Percentiles rank a stretch among this genome's conserved stretches.
These are phyloP conservation scores for Bocquillonia castaneifolia DNA, from an alignment of 441 rosid species.

Conservation along the genomic window DNA sequence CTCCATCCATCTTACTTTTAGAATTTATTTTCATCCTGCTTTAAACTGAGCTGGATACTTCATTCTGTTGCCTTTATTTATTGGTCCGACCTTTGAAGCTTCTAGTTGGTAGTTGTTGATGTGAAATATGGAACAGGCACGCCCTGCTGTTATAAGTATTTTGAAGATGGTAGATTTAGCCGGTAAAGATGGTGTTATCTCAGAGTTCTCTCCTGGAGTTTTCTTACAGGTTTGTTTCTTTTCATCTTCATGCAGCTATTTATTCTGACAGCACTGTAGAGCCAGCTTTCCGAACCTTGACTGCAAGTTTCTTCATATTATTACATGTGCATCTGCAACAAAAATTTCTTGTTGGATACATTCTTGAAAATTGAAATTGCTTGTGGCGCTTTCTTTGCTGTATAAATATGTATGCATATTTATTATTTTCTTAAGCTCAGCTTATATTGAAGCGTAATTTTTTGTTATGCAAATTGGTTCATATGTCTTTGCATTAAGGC, in stretches of 20 bases:
- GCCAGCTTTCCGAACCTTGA: no score
- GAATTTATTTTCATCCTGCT: neutral
- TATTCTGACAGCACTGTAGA: conserved; percentile 7
- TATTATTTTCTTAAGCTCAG: neutral
- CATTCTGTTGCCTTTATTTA: neutral
- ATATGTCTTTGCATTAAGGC: neutral
- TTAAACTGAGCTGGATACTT: neutral
- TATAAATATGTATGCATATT: neutral
- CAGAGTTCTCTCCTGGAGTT: conserved; percentile 78
- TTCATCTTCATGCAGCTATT: conserved; percentile 13
- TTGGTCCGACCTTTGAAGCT: conserved; percentile 2
- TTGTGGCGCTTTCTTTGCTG: neutral
- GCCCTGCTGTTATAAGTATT: conserved; percentile 59
- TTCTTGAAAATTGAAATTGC: neutral
- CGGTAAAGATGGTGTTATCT: conserved; percentile 70
- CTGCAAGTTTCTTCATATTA: conserved; percentile 11
- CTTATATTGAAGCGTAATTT: neutral
- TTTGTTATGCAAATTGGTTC: neutral
- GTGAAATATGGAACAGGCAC: conserved; percentile 49
- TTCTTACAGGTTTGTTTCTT: conserved; percentile 65
- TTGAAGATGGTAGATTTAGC: conserved; percentile 62
- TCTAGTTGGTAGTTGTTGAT: conserved; percentile 21
- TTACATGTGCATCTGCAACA: neutral
- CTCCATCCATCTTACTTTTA: neutral
- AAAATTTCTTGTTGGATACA: neutral